Evolutionary conservation across 306 rosid species (phyloP).

Genomic region (Oxytropis ochrocephala): DNA sequence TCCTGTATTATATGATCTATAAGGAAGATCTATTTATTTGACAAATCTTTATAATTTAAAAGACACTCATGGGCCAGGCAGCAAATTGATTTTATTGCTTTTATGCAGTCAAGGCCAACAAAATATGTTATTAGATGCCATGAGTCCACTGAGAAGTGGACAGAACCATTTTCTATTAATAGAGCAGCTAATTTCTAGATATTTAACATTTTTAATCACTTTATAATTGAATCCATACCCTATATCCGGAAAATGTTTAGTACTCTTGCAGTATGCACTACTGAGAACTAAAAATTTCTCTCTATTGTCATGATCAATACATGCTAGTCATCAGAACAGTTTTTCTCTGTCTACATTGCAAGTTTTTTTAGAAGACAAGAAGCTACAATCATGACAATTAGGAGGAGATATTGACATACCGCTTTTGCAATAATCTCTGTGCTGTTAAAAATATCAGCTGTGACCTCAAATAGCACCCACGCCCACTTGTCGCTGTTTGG

Average conservation of each 20-base stretch:
- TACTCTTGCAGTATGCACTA: not conserved
- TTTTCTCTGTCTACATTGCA: not conserved
- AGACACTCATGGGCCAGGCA: not conserved
- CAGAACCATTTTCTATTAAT: not conserved
- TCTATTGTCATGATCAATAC: not conserved
- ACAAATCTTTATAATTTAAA: not conserved
- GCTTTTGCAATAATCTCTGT: constrained; percentile 86
- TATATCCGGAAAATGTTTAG: not conserved
- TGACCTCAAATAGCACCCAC: constrained; percentile 85
- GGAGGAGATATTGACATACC: constrained; percentile 39
- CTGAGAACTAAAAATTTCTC: not conserved
- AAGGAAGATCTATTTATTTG: not conserved
- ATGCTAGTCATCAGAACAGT: not conserved
- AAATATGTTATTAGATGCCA: not conserved
- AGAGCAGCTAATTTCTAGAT: not conserved
- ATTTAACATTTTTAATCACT: not conserved
- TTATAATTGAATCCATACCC: not conserved
- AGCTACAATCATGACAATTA: not conserved
- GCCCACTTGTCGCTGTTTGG: constrained; percentile 84
- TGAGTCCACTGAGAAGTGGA: not conserved
- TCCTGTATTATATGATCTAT: not conserved
- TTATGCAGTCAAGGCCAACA: not conserved
- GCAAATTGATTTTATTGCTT: not conserved
- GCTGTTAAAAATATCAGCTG: constrained; percentile 43
- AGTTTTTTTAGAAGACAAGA: not conserved